These are phyloP conservation scores for Auricularia heimuer DNA, from an alignment of 768 basidiomycete species.

Conservation along the genomic window DNA sequence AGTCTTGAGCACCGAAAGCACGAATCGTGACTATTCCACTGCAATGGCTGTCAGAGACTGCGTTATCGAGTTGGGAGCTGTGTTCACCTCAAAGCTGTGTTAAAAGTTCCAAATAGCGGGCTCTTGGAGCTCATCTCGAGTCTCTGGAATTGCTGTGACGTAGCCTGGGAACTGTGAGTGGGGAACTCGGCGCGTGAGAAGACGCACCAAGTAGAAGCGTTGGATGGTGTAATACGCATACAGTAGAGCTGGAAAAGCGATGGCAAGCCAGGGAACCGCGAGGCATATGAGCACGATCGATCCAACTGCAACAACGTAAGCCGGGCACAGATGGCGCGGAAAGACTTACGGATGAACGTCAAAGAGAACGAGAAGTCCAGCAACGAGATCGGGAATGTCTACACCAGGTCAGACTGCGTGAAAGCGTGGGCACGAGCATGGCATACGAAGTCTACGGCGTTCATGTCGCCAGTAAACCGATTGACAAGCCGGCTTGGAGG, in stretches of 20 bases:
- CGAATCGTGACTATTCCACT: constrained; percentile 1
- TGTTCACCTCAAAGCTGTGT: constrained; percentile 1
- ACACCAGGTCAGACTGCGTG: not conserved
- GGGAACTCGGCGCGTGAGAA: no score
- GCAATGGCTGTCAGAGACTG: not conserved
- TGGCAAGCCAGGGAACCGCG: constrained; percentile 8
- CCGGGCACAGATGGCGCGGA: not conserved
- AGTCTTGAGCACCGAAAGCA: constrained; percentile 4
- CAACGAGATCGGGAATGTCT: not conserved
- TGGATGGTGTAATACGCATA: constrained; percentile 4
- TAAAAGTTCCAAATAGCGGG: constrained; percentile 4
- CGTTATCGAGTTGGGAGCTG: not conserved
- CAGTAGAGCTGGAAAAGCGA: constrained; percentile 1
- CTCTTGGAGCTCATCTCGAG: constrained; percentile 7
- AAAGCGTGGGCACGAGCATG: not conserved
- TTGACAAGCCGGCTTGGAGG: not conserved
- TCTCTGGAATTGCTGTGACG: constrained; percentile 3
- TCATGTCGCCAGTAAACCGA: not conserved
- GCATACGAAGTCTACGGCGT: not conserved
- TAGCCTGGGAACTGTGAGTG: not conserved
- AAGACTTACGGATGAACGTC: not conserved
- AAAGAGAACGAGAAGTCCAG: not conserved
- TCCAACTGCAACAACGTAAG: constrained; percentile 1
- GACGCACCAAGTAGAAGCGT: constrained; percentile 5
- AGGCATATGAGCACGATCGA: constrained; percentile 4